Evolutionary conservation across 2,329 filamentous ascomycete genomes (phyloP).

Genomic region (Dothistroma septosporum): DNA sequence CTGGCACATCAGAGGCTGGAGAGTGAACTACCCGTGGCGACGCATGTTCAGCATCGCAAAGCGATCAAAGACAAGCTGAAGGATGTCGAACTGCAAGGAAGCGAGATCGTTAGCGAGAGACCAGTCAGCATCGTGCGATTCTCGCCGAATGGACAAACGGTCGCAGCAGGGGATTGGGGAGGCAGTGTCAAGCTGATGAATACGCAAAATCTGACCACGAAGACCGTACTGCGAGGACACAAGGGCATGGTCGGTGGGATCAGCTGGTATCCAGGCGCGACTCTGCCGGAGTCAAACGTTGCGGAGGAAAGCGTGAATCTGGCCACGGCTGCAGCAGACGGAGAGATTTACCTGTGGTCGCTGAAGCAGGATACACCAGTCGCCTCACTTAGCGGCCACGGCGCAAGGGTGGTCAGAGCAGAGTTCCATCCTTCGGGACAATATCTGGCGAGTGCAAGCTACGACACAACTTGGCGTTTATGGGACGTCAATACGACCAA

Average conservation of each 20-base stretch:
- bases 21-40: slow-evolving; percentile 75
- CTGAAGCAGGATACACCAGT: slow-evolving; percentile 80
- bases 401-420: slow-evolving; percentile 80
- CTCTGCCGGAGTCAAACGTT: slow-evolving; percentile 64
- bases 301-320: slow-evolving; percentile 71
- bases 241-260: slow-evolving; percentile 85
- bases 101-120: slow-evolving; percentile 85
- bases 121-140: slow-evolving; percentile 90
- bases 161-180: slow-evolving; percentile 90
- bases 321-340: slow-evolving; percentile 85
- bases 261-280: slow-evolving; percentile 83
- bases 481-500: slow-evolving; percentile 88
- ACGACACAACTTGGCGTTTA: slow-evolving; percentile 92
- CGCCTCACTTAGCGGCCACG: slow-evolving; percentile 76
- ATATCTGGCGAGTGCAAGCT: slow-evolving; percentile 88
- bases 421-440: slow-evolving; percentile 91
- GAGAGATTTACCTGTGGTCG: slow-evolving; percentile 85
- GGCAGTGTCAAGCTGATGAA: slow-evolving; percentile 82
- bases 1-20: slow-evolving; percentile 75
- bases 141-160: slow-evolving; percentile 73
- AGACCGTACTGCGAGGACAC: slow-evolving; percentile 73
- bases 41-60: slow-evolving; percentile 89
- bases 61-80: slow-evolving; percentile 76
- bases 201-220: slow-evolving; percentile 76
- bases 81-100: slow-evolving; percentile 85